Conservation (phyloP, 768 basidiomycete genomes). For the Boletus pseudopeckii region DNA sequence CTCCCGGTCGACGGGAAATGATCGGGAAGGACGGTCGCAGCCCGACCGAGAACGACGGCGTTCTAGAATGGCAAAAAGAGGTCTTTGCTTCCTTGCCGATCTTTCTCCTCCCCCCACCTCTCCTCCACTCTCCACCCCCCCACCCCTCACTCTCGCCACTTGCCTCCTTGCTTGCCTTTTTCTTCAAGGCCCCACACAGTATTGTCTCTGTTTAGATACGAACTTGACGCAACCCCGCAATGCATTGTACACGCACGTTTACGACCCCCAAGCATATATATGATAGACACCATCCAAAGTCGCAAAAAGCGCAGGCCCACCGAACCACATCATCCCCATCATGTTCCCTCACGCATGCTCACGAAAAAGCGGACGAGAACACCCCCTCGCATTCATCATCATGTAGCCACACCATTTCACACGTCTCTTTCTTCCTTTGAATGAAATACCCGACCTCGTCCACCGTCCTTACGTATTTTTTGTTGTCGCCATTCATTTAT, state of each 20-base stretch:
- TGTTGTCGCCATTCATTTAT: not conserved
- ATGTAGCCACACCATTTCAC: conserved; percentile 13
- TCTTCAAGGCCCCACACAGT: not conserved
- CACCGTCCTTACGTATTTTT: conserved; percentile 15
- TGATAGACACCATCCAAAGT: conserved; percentile 22
- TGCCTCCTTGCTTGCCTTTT: conserved; percentile 10
- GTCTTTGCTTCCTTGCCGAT: conserved; percentile 9
- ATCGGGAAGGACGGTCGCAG: not conserved
- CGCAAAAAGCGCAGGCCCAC: conserved; percentile 10
- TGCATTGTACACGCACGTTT: conserved; percentile 26
- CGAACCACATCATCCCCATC: conserved; percentile 4
- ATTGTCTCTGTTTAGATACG: conserved; percentile 18
- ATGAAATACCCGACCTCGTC: conserved; percentile 18
- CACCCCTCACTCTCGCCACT: conserved; percentile 1
- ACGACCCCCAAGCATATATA: conserved; percentile 24
- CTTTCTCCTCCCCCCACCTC: conserved; percentile 6
- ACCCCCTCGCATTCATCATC: not conserved
- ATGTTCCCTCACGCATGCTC: conserved; percentile 16
- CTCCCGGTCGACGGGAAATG: not conserved
- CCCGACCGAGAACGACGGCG: conserved; percentile 7
- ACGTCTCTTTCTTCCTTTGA: not conserved
- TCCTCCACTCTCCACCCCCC: conserved; percentile 5
- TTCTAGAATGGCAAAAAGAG: not conserved
- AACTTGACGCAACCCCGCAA: conserved; percentile 23
- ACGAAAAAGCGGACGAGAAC: conserved; percentile 10